Conservation (phyloP, 2,329 filamentous ascomycete genomes). For the Catunica adiposa region DNA sequence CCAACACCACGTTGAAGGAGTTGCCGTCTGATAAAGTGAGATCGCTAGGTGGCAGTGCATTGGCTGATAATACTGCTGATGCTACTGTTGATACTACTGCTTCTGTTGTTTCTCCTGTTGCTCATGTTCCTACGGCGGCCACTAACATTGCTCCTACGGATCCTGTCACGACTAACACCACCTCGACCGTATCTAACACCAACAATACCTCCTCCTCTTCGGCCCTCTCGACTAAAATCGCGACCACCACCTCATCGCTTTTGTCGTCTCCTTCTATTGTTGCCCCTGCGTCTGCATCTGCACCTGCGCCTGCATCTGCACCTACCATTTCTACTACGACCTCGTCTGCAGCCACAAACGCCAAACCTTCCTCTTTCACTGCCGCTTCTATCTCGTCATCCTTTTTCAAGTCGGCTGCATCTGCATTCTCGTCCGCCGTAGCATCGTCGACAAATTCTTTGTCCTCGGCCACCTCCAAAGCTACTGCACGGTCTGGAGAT, state of each 20-base stretch:
- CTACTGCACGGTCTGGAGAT: constrained; percentile 1
- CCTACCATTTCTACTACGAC: background rate
- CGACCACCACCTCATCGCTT: background rate
- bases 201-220: too few relatives aligned
- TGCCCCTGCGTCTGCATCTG: constrained; percentile 6
- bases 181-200: too few relatives aligned
- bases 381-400: constrained; percentile 2
- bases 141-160: background rate
- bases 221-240: background rate
- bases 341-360: too few relatives aligned
- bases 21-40: background rate
- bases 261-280: constrained; percentile 15
- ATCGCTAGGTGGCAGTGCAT: background rate
- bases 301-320: background rate
- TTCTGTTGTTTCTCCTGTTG: background rate
- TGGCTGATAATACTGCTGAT: background rate
- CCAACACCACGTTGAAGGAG: background rate
- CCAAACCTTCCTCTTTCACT: too few relatives aligned
- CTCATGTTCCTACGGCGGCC: background rate
- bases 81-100: background rate
- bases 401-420: constrained; percentile 1
- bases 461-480: background rate
- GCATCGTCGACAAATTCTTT: constrained; percentile 16
- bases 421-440: constrained; percentile 15
- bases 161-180: background rate